Base-by-base conservation (phyloP, 1,284 basidiomycete genomes). In the Abortiporus biennis region DNA sequence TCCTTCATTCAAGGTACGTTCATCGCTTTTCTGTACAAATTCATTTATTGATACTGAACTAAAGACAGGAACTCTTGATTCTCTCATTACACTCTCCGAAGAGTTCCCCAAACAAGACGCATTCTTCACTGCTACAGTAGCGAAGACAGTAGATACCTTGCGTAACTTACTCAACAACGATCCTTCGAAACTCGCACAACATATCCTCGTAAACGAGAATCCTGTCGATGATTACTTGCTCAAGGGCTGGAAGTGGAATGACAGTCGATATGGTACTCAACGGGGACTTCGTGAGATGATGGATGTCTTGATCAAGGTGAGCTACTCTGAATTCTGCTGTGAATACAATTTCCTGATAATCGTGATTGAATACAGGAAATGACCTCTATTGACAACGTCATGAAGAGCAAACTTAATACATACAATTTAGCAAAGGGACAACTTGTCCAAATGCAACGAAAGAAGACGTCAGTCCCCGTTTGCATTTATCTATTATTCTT, bases 351-450 rank as follows among this genome's bases (percentile, higher is more conserved):
- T 38, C 38, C 33, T 46, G 45, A 24, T 17, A 8, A n/a, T n/a
- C n/a, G n/a, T n/a, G n/a, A n/a, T n/a, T 51, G 43, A 35, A 17
- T 3, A 23, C 51, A 93, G 90, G 92, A 94, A 72, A 87, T 92
- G 80, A 73, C 73, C 29, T 89, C 89, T 17, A 91, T 94, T 50
- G 92, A 95, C 63, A 85, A 84, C 57, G 80, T 85, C 29, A 85
- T 92, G 78, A 94, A 89, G 72, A 73, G 82, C 45, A 97, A 97
- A 65, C 68, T 94, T 24, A 88, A 85, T 56, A 85, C 82, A 56
- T 99, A 99, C 67, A 95, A 94, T 58, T 70, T 95, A 16, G 89
- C 93, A 41, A 99, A 99, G 65, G 92, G 94, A 0, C 85, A 89
- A 35, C 70, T 99, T 45, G 81, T 84, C n/a, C 86, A 92, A 58